Evolutionary conservation across 495 filamentous ascomycete genomes (phyloP).

Genomic region (Aspergillus funiculosus): DNA sequence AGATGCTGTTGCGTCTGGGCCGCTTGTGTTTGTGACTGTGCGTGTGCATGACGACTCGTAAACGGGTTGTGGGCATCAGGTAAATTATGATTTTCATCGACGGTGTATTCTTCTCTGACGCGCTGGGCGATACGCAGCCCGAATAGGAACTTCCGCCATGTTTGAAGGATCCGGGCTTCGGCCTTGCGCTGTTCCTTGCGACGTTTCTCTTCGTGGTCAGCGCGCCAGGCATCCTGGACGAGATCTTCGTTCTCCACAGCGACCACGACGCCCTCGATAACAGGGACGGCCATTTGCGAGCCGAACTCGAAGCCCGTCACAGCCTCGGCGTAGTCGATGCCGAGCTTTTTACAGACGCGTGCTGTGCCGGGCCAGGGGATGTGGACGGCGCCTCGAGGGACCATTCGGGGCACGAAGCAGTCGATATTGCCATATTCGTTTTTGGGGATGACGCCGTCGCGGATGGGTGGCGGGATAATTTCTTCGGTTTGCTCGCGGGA

Average conservation of each 20-base stretch:
- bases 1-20: constrained; percentile 6
- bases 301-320: constrained; percentile 97
- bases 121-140: constrained; percentile 76
- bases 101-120: constrained; percentile 74
- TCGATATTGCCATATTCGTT: constrained; percentile 98
- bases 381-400: constrained; percentile 77
- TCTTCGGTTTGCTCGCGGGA: constrained; percentile 82
- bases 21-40: constrained; percentile 3
- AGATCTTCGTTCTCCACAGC: constrained; percentile 69
- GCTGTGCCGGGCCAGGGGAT: constrained; percentile 70
- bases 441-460: constrained; percentile 83
- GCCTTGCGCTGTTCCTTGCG: constrained; percentile 79
- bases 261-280: constrained; percentile 84
- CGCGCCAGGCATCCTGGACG: constrained; percentile 75
- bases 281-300: constrained; percentile 83
- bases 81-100: constrained; percentile 29
- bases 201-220: constrained; percentile 70
- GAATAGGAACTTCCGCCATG: constrained; percentile 84
- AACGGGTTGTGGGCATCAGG: constrained; percentile 39
- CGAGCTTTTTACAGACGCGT: constrained; percentile 73
- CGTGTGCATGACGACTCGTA: constrained; percentile 16
- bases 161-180: constrained; percentile 63
- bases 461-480: constrained; percentile 79
- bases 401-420: constrained; percentile 89
- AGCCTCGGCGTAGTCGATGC: constrained; percentile 87